Conservation (phyloP, 108 stramenopile species). For the Aurantiochytrium sp. region DNA sequence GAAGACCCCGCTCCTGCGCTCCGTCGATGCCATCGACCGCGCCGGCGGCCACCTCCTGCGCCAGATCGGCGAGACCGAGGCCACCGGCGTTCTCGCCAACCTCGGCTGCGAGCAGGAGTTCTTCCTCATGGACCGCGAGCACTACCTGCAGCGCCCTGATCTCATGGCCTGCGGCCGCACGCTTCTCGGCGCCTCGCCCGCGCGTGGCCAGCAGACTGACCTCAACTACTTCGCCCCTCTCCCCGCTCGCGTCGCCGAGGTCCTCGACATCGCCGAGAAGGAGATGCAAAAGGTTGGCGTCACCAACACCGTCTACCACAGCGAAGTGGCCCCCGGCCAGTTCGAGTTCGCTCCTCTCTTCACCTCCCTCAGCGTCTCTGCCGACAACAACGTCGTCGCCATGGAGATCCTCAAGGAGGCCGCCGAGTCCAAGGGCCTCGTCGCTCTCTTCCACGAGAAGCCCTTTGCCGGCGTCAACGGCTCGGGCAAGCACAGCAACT, state of each 20-base stretch:
- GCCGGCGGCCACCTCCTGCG: constrained; percentile 69
- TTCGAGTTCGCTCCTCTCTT: constrained; percentile 85
- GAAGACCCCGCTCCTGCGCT: constrained; percentile 84
- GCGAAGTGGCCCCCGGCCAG: constrained; percentile 91
- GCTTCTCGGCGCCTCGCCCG: constrained; percentile 79
- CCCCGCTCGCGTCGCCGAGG: constrained; percentile 64
- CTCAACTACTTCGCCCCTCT: constrained; percentile 85
- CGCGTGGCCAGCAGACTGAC: constrained; percentile 88
- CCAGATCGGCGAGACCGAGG: constrained; percentile 55
- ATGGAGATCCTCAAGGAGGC: constrained; percentile 94
- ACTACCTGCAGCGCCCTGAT: constrained; percentile 81
- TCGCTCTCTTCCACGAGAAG: constrained; percentile 90
- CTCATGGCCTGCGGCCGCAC: constrained; percentile 83
- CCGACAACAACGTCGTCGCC: constrained; percentile 87
- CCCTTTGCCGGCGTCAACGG: constrained; percentile 91
- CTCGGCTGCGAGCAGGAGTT: constrained; percentile 94
- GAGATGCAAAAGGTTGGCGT: constrained; percentile 72
- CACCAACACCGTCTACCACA: constrained; percentile 79
- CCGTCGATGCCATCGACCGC: constrained; percentile 74
- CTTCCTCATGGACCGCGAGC: constrained; percentile 82
- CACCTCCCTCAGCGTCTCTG: constrained; percentile 75
- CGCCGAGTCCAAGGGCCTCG: constrained; percentile 74
- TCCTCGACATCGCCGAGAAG: constrained; percentile 83
- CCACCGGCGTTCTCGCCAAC: constrained; percentile 61
- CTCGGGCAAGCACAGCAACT: constrained; percentile 92